Percentiles rank a stretch among this genome's conserved stretches.
Conservation (phyloP, 2,329 filamentous ascomycete species). For the Cadophora luteo-olivacea region DNA sequence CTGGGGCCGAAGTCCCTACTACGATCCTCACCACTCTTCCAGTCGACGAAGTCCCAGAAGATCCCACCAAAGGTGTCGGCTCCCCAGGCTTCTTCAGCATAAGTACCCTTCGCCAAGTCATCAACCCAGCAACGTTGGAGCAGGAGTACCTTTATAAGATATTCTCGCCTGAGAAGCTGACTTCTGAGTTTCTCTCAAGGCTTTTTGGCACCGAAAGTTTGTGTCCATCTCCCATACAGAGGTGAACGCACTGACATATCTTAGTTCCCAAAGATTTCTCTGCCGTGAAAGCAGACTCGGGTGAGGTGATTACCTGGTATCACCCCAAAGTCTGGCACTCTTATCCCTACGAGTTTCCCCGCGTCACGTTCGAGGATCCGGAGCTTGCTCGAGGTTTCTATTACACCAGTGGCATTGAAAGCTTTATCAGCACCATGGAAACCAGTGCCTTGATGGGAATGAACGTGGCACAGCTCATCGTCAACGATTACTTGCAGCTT, state of each 20-base stretch:
- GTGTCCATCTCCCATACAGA: constrained; percentile 36
- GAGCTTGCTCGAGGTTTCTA: constrained; percentile 71
- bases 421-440: constrained; percentile 98
- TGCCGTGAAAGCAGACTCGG: constrained; percentile 31
- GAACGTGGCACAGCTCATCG: constrained; percentile 77
- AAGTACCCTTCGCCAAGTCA: constrained; percentile 70
- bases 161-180: constrained; percentile 63
- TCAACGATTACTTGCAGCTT: constrained; percentile 60
- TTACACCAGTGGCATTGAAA: constrained; percentile 81
- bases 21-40: constrained; percentile 84
- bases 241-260: constrained; percentile 32
- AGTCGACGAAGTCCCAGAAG: constrained; percentile 53
- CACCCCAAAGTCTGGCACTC: constrained; percentile 80
- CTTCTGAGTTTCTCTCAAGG: constrained; percentile 57
- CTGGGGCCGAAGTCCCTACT: constrained; percentile 67
- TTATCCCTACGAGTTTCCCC: constrained; percentile 85
- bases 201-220: constrained; percentile 52
- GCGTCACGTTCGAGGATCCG: constrained; percentile 86
- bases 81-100: constrained; percentile 85
- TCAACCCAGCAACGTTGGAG: constrained; percentile 63
- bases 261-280: constrained; percentile 39
- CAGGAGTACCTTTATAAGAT: constrained; percentile 70
- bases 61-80: constrained; percentile 67
- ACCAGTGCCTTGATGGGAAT: constrained; percentile 90
- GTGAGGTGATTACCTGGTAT: constrained; percentile 77